These are phyloP conservation scores for Fragaria ananassa DNA, from an alignment of 306 rosid species.

Conservation along the genomic window DNA sequence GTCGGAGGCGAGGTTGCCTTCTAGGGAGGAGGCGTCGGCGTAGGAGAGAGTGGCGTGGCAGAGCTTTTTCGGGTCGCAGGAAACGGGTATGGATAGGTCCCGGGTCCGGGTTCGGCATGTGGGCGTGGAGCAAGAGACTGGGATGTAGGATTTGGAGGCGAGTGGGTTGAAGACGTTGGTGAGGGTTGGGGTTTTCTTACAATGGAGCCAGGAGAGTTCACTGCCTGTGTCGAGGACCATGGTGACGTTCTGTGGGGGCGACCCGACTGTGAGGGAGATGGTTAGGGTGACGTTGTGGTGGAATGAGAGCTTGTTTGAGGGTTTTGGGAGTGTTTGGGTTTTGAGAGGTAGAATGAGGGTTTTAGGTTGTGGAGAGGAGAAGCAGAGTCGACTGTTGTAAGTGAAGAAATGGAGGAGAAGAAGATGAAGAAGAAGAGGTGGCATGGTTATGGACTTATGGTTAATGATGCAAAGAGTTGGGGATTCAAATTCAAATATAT, in stretches of 20 bases:
- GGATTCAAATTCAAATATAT: background rate
- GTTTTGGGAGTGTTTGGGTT: slow-evolving; percentile 38
- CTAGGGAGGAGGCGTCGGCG: slow-evolving; percentile 64
- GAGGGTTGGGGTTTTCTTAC: slow-evolving; percentile 46
- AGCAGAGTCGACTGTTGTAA: slow-evolving; percentile 6
- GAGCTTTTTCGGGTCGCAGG: slow-evolving; percentile 60
- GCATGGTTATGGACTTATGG: slow-evolving; percentile 13
- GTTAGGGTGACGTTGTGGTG: slow-evolving; percentile 76
- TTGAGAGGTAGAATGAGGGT: slow-evolving; percentile 52
- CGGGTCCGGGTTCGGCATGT: slow-evolving; percentile 62
- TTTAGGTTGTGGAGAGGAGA: slow-evolving; percentile 7
- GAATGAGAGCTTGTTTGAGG: slow-evolving; percentile 53
- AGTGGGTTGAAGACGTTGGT: slow-evolving; percentile 51
- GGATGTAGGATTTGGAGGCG: slow-evolving; percentile 51
- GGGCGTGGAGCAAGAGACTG: slow-evolving; percentile 58
- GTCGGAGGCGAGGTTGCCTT: slow-evolving; percentile 78
- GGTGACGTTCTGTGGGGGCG: slow-evolving; percentile 87
- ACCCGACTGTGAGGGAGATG: slow-evolving; percentile 58
- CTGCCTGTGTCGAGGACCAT: slow-evolving; percentile 97
- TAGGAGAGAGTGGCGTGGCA: slow-evolving; percentile 72
- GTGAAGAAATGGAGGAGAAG: slow-evolving; percentile 18
- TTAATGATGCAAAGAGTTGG: background rate
- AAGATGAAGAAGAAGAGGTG: slow-evolving; percentile 14
- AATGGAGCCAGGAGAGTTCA: slow-evolving; percentile 85
- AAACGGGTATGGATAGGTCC: slow-evolving; percentile 57